Base-by-base conservation (phyloP, 805 yeast species). In the Saccharomyces kudriavzevii region DNA sequence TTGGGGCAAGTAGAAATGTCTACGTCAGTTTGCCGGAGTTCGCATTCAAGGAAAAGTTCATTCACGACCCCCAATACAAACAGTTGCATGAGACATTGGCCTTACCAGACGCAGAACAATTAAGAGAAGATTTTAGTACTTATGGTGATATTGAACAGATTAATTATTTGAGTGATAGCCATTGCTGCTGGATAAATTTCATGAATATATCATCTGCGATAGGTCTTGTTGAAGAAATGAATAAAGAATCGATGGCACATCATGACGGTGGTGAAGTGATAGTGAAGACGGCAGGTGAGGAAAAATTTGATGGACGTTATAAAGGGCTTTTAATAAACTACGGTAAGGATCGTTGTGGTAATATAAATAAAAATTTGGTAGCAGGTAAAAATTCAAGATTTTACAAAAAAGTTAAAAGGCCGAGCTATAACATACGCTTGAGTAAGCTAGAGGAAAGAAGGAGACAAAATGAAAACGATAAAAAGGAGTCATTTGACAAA, bases 331-430 rank as follows among this genome's bases (percentile, higher is more conserved):
- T 82, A 55, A 81, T 87, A 47, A 79, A 81, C 49, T 87, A 77
- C 68, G 95, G 89, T 48, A 84, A 84, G 61, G 95, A 87, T 69
- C 76, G 95, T 64, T 87, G 95, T 72, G 95, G 86, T 2, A 85
- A 85, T 62, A 60, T 67, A 2, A 68, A 68, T 47, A 69, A 64
- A 54, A 68, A 66, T 48, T 49, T 68, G 45, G 58, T 66, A 3
- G 58, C 88, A 79, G 30, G 85, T 82, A 55, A 85, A 79, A 70
- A 62, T 65, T 52, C 76, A 61, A 64, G 72, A 64, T 60, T 58
- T 47, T 59, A 70, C 65, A 67, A 76, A 69, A 65, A 81, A 73
- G 70, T 72, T 63, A 58, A 70, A 69, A 58, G 71, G 61, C 60
- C 61, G 13, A 57, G 60, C 47, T 57, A 61, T 52, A 60, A 65